Evolutionary conservation across 768 basidiomycete genomes (phyloP), one percentile per base, ranked within the genome.

Genomic region (Boletus tomentosulus): DNA sequence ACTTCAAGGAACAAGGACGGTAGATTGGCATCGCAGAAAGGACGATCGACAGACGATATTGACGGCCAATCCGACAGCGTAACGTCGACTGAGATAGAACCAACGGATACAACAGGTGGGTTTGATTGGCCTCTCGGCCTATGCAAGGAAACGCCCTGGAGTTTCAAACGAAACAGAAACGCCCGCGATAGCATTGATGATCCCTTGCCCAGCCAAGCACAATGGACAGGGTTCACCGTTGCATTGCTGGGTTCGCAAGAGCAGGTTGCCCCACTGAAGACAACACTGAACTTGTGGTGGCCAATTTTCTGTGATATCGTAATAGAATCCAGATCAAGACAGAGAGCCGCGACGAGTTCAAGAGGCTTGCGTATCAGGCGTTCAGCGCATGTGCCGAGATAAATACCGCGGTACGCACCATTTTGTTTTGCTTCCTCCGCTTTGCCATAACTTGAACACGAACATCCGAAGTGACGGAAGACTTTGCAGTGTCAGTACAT

Each of bases 1-100:
- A 76, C 56, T 35, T 74, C 75, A 22, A 83, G 61, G 27, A 78
- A 78, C 19, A 87, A 45, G 12, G 84, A 72, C 11, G 87, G 76
- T 10, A 78, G 73, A 62, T 84, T 84, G 9, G 83, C 78, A 61
- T 86, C 85, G 24, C 79, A 81, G 22, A 7, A 51, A 45, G 34
- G 42, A 42, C 41, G 46, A 51, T 48, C 38, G 19, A 50, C n/a
- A 12, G 69, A 56, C 42, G 85, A 64, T 59, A 84, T 81, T 39
- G 76, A 66, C 9, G 85, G 83, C 86, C 85, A 89, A 64, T 84
- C 82, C 3, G 77, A 77, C 22, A 76, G 66, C 24, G 86, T 66
- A 15, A 78, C 50, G 5, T 70, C 64, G 24, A 62, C 44, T 12
- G 61, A 59, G 46, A 51, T 53, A 12, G 56, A 47, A 28, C 76